Conservation (phyloP, 441 rosid genomes). For the Aquilaria agallochum region DNA sequence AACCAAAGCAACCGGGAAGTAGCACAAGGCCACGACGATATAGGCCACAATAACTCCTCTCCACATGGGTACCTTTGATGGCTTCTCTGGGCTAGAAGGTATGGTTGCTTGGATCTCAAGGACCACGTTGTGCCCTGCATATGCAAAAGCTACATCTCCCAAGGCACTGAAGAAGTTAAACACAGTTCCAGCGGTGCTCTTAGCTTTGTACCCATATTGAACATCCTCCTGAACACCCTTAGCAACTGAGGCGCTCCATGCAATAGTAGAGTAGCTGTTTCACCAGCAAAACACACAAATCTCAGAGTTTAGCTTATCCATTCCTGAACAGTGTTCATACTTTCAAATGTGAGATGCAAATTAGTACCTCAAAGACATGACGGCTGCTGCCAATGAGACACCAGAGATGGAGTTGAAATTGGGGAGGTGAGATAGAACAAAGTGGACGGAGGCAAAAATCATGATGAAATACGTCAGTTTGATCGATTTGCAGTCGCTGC, state of each 20-base stretch:
- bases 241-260: constrained; percentile 57
- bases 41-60: constrained; percentile 75
- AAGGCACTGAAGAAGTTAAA: constrained; percentile 63
- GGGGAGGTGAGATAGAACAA: constrained; percentile 73
- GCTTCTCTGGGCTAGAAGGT: constrained; percentile 79
- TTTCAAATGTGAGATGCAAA: not conserved
- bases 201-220: constrained; percentile 48
- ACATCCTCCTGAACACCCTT: constrained; percentile 64
- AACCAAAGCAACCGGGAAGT: constrained; percentile 78
- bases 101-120: constrained; percentile 84
- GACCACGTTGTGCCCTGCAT: constrained; percentile 83
- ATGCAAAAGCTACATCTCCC: constrained; percentile 79
- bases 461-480: constrained; percentile 61
- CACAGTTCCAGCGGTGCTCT: constrained; percentile 33
- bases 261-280: constrained; percentile 75
- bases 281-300: not conserved
- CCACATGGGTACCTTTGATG: constrained; percentile 88
- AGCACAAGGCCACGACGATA: constrained; percentile 70
- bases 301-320: no score
- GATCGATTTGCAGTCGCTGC: constrained; percentile 25
- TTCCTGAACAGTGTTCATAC: not conserved
- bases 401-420: constrained; percentile 87
- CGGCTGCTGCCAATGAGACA: constrained; percentile 79
- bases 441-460: constrained; percentile 80
- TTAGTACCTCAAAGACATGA: constrained; percentile 77